Conservation (phyloP, 495 filamentous ascomycete genomes). For the Penicillium cinerascens region DNA sequence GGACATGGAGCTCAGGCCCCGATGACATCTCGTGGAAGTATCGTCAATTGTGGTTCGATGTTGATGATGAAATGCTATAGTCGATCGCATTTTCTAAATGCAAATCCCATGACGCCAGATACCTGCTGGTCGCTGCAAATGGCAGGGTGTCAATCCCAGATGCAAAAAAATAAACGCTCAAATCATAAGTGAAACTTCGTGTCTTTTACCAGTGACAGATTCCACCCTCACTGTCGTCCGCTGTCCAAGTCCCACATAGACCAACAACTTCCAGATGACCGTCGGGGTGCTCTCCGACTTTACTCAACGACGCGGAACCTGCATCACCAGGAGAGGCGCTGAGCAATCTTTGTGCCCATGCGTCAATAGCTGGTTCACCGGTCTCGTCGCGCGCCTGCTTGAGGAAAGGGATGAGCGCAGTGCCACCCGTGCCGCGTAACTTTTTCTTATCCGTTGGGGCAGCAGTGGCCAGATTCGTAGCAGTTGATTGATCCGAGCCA, state of each 20-base stretch:
- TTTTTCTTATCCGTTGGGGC: slow-evolving; percentile 48
- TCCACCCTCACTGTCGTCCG: slow-evolving; percentile 77
- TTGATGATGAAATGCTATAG: slow-evolving; percentile 13
- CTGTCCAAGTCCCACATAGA: slow-evolving; percentile 78
- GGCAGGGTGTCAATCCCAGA: slow-evolving; percentile 7
- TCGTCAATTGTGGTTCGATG: not conserved
- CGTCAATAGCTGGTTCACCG: slow-evolving; percentile 82
- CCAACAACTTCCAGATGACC: slow-evolving; percentile 69
- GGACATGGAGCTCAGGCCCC: not conserved
- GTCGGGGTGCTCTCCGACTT: slow-evolving; percentile 60
- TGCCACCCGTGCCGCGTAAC: slow-evolving; percentile 87
- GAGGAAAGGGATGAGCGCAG: slow-evolving; percentile 86
- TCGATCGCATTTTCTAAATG: not conserved
- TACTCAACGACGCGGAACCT: slow-evolving; percentile 52
- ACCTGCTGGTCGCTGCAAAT: slow-evolving; percentile 1
- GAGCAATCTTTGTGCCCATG: slow-evolving; percentile 74
- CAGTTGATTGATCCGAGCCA: slow-evolving; percentile 40
- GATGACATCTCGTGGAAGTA: not conserved
- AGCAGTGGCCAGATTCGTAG: slow-evolving; percentile 64
- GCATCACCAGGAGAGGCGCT: slow-evolving; percentile 48
- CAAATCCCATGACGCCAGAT: not conserved
- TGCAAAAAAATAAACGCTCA: slow-evolving; percentile 22
- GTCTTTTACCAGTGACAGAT: slow-evolving; percentile 59
- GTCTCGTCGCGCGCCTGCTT: slow-evolving; percentile 96
- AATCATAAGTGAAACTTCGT: not conserved